phyloP scores from a whole-genome alignment of 768 basidiomycete genomes.

The button mushroom (Agaricus bisporus) region DNA sequence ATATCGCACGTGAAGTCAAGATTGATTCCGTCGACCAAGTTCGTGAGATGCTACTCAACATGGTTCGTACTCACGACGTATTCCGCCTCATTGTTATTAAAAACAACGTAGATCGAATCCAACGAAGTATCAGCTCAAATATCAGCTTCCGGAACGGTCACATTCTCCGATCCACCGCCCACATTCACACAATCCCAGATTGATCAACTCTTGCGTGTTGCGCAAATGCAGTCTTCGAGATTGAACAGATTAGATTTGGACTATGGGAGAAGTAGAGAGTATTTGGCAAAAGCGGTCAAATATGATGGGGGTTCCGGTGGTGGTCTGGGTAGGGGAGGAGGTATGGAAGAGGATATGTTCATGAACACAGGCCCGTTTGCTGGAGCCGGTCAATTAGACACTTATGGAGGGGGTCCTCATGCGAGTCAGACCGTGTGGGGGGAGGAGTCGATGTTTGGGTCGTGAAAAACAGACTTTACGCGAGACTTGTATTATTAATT shows the following conservation, averaged over 20 bases:
- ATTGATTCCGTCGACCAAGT: constrained; percentile 50
- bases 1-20: constrained; percentile 56
- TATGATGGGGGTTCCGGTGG: too few species aligned
- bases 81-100: not conserved
- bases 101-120: constrained; percentile 54
- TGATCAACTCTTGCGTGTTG: constrained; percentile 46
- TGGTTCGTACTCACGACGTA: constrained; percentile 41
- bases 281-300: constrained; percentile 50
- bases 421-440: too few species aligned
- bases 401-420: too few species aligned
- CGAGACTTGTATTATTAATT: too few species aligned
- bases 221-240: constrained; percentile 47
- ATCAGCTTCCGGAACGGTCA: constrained; percentile 63
- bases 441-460: too few species aligned
- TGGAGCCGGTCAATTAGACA: too few species aligned
- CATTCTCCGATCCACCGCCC: constrained; percentile 62
- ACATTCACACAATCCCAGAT: constrained; percentile 55
- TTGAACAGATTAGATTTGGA: constrained; percentile 48
- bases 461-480: too few species aligned
- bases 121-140: constrained; percentile 67
- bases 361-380: too few species aligned
- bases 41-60: constrained; percentile 55
- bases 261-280: constrained; percentile 63
- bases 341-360: too few species aligned
- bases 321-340: too few species aligned